Evolutionary conservation across 2,329 filamentous ascomycete species (phyloP), one percentile per base, ranked within the genome.

Genomic region (Trichoderma gracile): DNA sequence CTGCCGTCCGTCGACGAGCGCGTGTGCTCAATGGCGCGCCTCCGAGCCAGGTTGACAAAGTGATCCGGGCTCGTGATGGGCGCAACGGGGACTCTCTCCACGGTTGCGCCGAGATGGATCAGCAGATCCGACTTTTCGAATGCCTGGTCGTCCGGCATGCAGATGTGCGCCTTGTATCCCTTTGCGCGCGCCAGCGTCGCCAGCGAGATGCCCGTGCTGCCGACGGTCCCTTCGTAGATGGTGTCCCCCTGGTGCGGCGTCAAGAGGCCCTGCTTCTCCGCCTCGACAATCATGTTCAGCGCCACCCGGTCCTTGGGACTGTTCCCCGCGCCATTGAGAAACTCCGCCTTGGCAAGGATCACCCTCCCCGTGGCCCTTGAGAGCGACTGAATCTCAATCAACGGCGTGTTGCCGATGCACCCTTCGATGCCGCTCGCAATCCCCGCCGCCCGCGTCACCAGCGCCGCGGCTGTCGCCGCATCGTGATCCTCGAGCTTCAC

Each of bases 161-260:
- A 97, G 69, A 99, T 98, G 77, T 98, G 91, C 38, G 93, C 93
- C 69, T 89, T 86, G 79, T 98, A 98, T 40, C 95, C 95, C 76
- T 88, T 86, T 23, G 95, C 93, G 70, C 93, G 86, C 56, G 92
- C 93, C 57, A 99, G 86, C 0, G 91, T 91, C 3, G 95, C 95
- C 10, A 99, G 83, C 17, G 93, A 97, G 71, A 99, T 98, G 23
- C 95, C 95, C 0, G 95, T 99, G 74, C 92, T 96, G 66, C 95
- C 95, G 17, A 97, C 93, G 1, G 95, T 99, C 69, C 95, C 95
- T 80, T 99, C 95, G 77, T 98, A 99, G 72, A 99, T 93, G 49
- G 91, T 96, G 76, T 99, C 95, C 67, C 94, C 94, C 23, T 90
- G 88, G 69, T 90, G 82, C 0, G 95, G 94, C 0, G 83, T 84